Base-by-base conservation (phyloP, 192 early-diverging fungal species). In the Pecoramyces ruminantium region DNA sequence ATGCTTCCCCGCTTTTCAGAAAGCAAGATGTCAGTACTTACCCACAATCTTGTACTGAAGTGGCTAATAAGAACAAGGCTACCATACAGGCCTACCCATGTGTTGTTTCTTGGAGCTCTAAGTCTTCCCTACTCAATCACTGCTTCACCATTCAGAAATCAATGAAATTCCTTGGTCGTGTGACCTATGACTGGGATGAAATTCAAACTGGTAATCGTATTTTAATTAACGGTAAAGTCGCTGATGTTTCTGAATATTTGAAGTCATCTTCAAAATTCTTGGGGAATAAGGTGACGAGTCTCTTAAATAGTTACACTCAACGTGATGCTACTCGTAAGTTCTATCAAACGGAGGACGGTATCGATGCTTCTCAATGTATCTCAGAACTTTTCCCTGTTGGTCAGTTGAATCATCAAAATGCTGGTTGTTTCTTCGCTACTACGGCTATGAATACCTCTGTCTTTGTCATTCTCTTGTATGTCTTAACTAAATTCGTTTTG, bases 401-500 rank as follows among this genome's bases (percentile, higher is more conserved):
- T n/a, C 4, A 21, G 0, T 67, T 67, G n/a, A 21, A 67, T 67
- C 51, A 67, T n/a, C 51, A 67, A n/a, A 67, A 67, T n/a, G 25
- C 51, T 9, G 51, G 51, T 67, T 67, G 51, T 67, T 67, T 67
- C 51, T 67, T 67, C 9, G 51, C 51, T 9, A 67, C 51, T 6
- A 67, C 25, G 0, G 51, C 51, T 11, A 67, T 67, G 51, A 67
- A 67, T 21, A 67, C 17, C 17, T 80, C 80, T 8, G 40, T 77
- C 21, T 29, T 29, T 27, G 34, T 30, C 14, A 77, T 29, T 38
- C n/a, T 38, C 0, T 21, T 77, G 5, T 77, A 80, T 13, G 80
- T 93, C 78, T 83, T 91, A 29, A 87, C 89, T 79, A 92, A 91
- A 83, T 96, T 96, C 81, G 83, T 88, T 81, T 86, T 94, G 82